Evolutionary conservation across 495 filamentous ascomycete genomes (phyloP).

Genomic region (Entonaema liquescens): DNA sequence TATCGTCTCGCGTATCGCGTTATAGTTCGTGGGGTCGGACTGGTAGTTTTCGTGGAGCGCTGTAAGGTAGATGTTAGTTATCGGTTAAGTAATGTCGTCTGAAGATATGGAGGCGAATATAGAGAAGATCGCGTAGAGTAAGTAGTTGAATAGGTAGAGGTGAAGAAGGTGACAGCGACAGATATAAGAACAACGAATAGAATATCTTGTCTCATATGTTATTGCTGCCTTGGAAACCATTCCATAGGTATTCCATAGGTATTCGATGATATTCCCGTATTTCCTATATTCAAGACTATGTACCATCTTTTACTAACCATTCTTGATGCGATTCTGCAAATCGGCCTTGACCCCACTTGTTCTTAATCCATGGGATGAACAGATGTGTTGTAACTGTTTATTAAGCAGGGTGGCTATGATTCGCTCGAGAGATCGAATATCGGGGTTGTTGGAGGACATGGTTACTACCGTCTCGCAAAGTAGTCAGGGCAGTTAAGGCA

Average conservation of each 20-base stretch:
- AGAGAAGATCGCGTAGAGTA: background rate
- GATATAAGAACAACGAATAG: background rate
- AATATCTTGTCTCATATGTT: background rate
- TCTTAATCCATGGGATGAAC: constrained; percentile 71
- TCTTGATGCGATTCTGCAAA: constrained; percentile 77
- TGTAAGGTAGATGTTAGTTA: constrained; percentile 9
- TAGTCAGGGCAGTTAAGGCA: background rate
- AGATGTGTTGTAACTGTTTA: constrained; percentile 75
- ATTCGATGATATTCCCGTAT: no score
- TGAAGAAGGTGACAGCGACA: background rate
- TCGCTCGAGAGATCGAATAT: constrained; percentile 52
- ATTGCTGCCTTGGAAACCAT: no score
- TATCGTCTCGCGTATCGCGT: constrained; percentile 36
- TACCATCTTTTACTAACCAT: constrained; percentile 64
- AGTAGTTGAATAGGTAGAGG: background rate
- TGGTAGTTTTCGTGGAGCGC: constrained; percentile 36
- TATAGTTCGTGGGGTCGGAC: constrained; percentile 24
- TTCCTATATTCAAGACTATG: background rate
- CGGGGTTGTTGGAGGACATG: constrained; percentile 54
- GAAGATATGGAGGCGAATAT: background rate
- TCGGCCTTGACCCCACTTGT: constrained; percentile 83
- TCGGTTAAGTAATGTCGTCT: background rate
- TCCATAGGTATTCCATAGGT: no score
- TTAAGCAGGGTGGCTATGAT: constrained; percentile 61
- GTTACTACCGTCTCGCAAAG: background rate